Evolutionary conservation across 2,329 filamentous ascomycete genomes (phyloP), one percentile per base, ranked within the genome.

Genomic region (Scytalidium sp.): DNA sequence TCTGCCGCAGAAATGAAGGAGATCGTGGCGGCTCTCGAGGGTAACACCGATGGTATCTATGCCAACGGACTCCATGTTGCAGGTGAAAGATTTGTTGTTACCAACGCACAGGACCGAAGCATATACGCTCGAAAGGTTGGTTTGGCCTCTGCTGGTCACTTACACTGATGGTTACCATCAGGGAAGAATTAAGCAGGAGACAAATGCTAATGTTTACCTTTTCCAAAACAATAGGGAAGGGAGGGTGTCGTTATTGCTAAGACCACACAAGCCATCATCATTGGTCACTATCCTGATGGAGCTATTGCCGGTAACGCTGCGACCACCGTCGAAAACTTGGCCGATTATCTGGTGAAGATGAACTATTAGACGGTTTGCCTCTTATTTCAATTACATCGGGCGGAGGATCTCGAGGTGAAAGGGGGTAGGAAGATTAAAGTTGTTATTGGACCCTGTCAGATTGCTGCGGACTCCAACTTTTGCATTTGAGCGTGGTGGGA

Each of bases 81-180:
- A 44, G 88, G 87, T 57, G 83, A 86, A 66, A 88, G 89, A 71
- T 97, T 86, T 70, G 80, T 97, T 67, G 77, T 86, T 65, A 79
- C 89, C 67, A 84, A 81, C 66, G 82, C 85, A 46, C 88, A 92
- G 54, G 90, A 88, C 25, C 79, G 87, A 67, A 87, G 83, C 73
- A 72, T 96, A 62, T 96, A 96, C 71, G 89, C 84, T 58, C 90
- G 92, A 81, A 85, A 90, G 82, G 91, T 95, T 76, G 54, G 75
- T 67, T 52, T 45, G 43, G 43, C 19, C 39, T 17, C 27, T 27
- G 13, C 4, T 36, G 13, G 13, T 36, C 32, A 36, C 32, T n/a
- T n/a, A n/a, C 11, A 25, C 23, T 21, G 19, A 46, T 22, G 29
- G 3, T 8, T 19, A 36, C 15, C 27, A 19, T 7, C 40, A n/a